Evolutionary conservation across 192 early-diverging fungal genomes (phyloP).

Genomic region (Coemansia asiatica): DNA sequence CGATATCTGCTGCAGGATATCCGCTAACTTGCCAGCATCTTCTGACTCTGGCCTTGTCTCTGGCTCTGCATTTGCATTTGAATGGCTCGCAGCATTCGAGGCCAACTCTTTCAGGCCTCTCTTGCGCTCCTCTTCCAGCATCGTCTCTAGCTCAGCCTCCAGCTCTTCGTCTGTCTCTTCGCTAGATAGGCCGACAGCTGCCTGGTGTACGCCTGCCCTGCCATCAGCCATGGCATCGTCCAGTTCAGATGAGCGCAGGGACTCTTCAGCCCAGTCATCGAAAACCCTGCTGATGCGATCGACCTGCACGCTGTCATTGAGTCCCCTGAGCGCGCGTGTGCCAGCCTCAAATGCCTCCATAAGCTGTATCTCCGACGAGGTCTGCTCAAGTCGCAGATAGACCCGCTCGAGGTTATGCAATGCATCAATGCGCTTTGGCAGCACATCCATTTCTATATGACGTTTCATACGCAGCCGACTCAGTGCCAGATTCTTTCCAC

Average conservation of each 20-base stretch:
- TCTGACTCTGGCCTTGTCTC: not conserved
- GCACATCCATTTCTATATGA: conserved; percentile 19
- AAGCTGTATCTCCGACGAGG: conserved; percentile 36
- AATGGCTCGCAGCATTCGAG: not conserved
- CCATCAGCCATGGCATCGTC: not conserved
- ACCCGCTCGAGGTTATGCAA: conserved; percentile 28
- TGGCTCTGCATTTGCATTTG: not conserved
- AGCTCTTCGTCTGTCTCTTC: conserved; percentile 21
- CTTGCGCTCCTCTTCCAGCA: conserved; percentile 17
- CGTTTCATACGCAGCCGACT: conserved; percentile 20
- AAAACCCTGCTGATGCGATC: conserved; percentile 11
- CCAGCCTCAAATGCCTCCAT: conserved; percentile 32
- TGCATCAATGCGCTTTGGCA: conserved; percentile 24
- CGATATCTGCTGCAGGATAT: conserved; percentile 6
- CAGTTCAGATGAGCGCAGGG: conserved; percentile 10
- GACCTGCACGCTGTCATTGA: conserved; percentile 16
- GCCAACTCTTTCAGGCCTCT: not conserved
- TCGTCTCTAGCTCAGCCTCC: conserved; percentile 41
- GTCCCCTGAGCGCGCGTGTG: conserved; percentile 19
- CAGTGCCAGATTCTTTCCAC: conserved; percentile 19
- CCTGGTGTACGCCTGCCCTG: not conserved
- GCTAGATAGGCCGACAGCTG: not conserved
- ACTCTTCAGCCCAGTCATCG: conserved; percentile 40
- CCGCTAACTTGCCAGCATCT: conserved; percentile 12
- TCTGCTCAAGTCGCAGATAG: conserved; percentile 34